These are phyloP conservation scores for Exophiala lecanii-corni DNA, from an alignment of 2,329 filamentous ascomycete genomes.

Conservation along the genomic window DNA sequence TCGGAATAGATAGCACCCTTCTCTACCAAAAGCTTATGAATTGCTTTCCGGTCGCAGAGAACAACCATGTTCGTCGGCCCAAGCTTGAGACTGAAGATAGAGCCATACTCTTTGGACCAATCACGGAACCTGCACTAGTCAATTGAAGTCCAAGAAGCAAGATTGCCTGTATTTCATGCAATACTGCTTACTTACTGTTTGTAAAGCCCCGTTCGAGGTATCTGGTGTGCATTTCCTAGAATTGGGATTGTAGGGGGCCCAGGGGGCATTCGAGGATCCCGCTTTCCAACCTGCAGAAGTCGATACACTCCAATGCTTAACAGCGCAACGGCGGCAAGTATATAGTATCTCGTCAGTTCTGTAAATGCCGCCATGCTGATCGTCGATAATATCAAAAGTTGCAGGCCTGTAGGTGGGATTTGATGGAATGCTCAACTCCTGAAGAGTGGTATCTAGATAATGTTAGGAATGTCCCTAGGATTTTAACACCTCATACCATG, in stretches of 20 bases:
- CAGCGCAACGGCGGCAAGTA: not conserved
- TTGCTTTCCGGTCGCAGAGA: conserved; percentile 29
- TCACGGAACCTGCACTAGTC: conserved; percentile 13
- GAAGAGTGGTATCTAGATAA: no score
- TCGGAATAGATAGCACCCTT: conserved; percentile 33
- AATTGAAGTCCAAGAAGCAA: not conserved
- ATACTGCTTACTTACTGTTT: conserved; percentile 2
- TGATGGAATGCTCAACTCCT: not conserved
- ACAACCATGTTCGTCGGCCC: conserved; percentile 38
- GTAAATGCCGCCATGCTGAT: no score
- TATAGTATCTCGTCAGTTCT: not conserved
- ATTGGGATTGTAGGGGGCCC: conserved; percentile 41
- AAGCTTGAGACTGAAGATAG: conserved; percentile 40
- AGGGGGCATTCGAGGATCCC: conserved; percentile 11
- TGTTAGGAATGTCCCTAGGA: no score
- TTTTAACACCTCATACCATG: no score
- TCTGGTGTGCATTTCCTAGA: conserved; percentile 39
- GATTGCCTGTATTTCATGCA: not conserved
- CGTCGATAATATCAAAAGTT: no score
- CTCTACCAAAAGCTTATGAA: conserved; percentile 17
- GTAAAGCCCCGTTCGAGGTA: conserved; percentile 39
- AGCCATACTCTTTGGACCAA: conserved; percentile 33
- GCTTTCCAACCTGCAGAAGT: conserved; percentile 9
- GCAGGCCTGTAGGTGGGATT: no score
- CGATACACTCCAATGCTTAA: conserved; percentile 1